phyloP scores from a whole-genome alignment of 257 asterid species.

The Petunia axillaris region DNA sequence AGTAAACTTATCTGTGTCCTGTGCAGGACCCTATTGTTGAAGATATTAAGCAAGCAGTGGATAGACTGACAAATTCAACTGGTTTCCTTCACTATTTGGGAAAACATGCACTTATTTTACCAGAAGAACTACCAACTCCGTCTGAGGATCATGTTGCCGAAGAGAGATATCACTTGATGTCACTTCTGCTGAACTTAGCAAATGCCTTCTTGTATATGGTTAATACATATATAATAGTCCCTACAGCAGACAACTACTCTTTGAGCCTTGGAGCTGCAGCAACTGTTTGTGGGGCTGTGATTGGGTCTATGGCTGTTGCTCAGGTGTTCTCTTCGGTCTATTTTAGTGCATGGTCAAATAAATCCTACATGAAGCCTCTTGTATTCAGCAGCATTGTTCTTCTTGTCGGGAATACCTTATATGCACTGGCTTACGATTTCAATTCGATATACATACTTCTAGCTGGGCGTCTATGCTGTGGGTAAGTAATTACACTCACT shows the following conservation, averaged over 20 bases:
- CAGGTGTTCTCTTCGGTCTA: slow-evolving; percentile 95
- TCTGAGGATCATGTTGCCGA: slow-evolving; percentile 65
- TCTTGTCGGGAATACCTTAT: slow-evolving; percentile 68
- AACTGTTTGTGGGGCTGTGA: slow-evolving; percentile 91
- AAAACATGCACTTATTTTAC: slow-evolving; percentile 97
- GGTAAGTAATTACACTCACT: slow-evolving; percentile 52
- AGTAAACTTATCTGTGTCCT: not conserved
- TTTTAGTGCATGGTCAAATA: slow-evolving; percentile 99
- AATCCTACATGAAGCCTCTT: slow-evolving; percentile 87
- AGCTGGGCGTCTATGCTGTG: slow-evolving; percentile 83
- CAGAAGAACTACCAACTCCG: slow-evolving; percentile 74
- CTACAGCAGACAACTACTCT: slow-evolving; percentile 98
- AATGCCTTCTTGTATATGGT: slow-evolving; percentile 97
- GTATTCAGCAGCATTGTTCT: slow-evolving; percentile 89
- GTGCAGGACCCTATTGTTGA: slow-evolving; percentile 94
- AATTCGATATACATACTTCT: slow-evolving; percentile 74
- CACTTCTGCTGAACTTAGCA: slow-evolving; percentile 85
- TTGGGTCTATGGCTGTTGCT: slow-evolving; percentile 98
- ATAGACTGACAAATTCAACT: slow-evolving; percentile 82
- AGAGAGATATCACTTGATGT: slow-evolving; percentile 80
- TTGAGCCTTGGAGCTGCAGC: slow-evolving; percentile 95
- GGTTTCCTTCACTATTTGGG: slow-evolving; percentile 84
- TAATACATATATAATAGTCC: slow-evolving; percentile 93
- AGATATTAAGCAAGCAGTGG: slow-evolving; percentile 71
- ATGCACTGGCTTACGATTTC: slow-evolving; percentile 88